These are phyloP conservation scores for Ogataea parapolymorpha DNA, from an alignment of 805 yeast species.

Conservation along the genomic window DNA sequence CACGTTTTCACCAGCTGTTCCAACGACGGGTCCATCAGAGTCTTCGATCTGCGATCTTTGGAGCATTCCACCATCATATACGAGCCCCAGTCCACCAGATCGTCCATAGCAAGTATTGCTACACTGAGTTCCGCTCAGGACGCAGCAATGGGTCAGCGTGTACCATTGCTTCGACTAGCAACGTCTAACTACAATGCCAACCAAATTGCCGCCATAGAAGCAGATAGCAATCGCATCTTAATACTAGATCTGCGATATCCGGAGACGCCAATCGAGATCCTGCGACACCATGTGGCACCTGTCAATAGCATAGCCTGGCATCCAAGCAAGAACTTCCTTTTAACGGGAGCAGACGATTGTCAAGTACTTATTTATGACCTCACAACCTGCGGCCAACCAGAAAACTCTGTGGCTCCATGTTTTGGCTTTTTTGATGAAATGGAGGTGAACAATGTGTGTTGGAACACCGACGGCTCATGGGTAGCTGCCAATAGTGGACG, in stretches of 20 bases:
- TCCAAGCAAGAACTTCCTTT: conserved; percentile 61
- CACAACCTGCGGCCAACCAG: background rate
- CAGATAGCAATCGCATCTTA: conserved; percentile 59
- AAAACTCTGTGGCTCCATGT: conserved; percentile 24
- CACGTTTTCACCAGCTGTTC: conserved; percentile 89
- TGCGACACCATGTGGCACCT: conserved; percentile 64
- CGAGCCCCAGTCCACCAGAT: conserved; percentile 52
- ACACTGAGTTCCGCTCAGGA: background rate
- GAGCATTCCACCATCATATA: conserved; percentile 95
- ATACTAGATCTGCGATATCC: conserved; percentile 86
- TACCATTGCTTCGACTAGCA: conserved; percentile 71
- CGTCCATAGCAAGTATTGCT: conserved; percentile 6
- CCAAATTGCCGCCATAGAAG: conserved; percentile 78
- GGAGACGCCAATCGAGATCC: conserved; percentile 68
- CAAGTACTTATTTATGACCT: conserved; percentile 72
- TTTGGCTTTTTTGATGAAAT: conserved; percentile 56
- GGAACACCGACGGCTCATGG: conserved; percentile 78
- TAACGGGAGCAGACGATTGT: conserved; percentile 70
- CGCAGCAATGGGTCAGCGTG: conserved; percentile 28
- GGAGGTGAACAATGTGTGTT: conserved; percentile 75
- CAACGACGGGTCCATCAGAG: conserved; percentile 90
- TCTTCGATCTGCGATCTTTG: conserved; percentile 82
- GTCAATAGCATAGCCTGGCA: conserved; percentile 84
- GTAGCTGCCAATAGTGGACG: conserved; percentile 71
- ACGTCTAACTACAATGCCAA: conserved; percentile 80